Evolutionary conservation across 768 basidiomycete genomes (phyloP).

Genomic region (Kwoniella dejecticola): DNA sequence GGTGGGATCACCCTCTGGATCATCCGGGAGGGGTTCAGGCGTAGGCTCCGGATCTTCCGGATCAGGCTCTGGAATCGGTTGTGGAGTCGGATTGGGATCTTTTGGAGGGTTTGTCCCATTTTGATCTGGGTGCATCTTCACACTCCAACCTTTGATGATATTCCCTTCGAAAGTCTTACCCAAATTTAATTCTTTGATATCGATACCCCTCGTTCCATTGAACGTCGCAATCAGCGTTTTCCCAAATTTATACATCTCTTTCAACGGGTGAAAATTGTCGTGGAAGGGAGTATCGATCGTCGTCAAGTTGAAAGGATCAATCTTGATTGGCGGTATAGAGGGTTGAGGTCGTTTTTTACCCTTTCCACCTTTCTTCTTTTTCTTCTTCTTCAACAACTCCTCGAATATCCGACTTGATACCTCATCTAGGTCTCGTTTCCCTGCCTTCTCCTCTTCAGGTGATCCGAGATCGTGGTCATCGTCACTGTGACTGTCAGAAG

Average conservation of each 20-base stretch:
- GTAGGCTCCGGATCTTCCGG: neutral
- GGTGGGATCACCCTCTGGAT: neutral
- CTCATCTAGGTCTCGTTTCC: neutral
- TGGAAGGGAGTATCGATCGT: slow-evolving; percentile 47
- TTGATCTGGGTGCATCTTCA: slow-evolving; percentile 20
- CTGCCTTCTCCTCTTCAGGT: neutral
- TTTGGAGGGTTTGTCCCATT: neutral
- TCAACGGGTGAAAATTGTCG: slow-evolving; percentile 47
- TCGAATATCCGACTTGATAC: neutral
- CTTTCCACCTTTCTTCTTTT: slow-evolving; percentile 4
- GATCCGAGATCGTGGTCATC: neutral
- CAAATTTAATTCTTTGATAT: slow-evolving; percentile 33
- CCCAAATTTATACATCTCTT: slow-evolving; percentile 46
- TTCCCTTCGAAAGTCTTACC: slow-evolving; percentile 46
- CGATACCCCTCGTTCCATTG: slow-evolving; percentile 22
- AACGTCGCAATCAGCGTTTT: slow-evolving; percentile 37
- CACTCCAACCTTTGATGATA: slow-evolving; percentile 46
- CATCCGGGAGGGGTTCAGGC: neutral
- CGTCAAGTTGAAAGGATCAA: slow-evolving; percentile 26
- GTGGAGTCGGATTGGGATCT: neutral
- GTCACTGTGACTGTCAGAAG: too few relatives aligned
- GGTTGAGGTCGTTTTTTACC: slow-evolving; percentile 7
- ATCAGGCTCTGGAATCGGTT: neutral
- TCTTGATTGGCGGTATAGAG: neutral
- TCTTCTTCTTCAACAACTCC: neutral